Conservation (phyloP, 345 rosid species). For the Hibiscus trionum region DNA sequence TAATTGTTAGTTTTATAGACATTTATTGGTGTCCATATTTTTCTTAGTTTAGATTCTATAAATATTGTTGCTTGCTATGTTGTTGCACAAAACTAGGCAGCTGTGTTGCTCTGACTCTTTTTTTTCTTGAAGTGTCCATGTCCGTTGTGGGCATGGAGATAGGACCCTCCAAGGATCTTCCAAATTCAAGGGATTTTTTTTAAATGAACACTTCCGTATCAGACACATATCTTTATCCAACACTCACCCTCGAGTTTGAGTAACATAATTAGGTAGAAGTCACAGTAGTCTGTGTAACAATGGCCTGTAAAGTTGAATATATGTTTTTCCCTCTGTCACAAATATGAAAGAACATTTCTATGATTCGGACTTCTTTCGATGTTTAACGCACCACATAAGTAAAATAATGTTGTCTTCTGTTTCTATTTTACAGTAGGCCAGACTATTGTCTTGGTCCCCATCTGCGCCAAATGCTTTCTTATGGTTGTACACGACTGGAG, state of each 20-base stretch:
- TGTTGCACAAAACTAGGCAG: neutral
- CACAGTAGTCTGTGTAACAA: neutral
- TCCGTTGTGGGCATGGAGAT: neutral
- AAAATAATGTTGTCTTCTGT: constrained; percentile 11
- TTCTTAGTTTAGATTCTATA: neutral
- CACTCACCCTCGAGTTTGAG: neutral
- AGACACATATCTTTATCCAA: neutral
- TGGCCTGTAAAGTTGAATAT: neutral
- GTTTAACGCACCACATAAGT: neutral
- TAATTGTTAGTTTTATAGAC: neutral
- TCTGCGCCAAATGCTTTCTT: constrained; percentile 88
- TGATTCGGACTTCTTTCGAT: neutral
- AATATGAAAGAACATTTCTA: neutral
- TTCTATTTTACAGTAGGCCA: constrained; percentile 64
- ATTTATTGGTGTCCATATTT: neutral
- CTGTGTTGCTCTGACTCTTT: neutral
- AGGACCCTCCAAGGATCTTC: neutral
- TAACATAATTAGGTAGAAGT: neutral
- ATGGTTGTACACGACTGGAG: constrained; percentile 96
- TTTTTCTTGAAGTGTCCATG: neutral
- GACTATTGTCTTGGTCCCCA: constrained; percentile 64
- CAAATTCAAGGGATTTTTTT: neutral
- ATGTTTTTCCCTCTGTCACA: no score
- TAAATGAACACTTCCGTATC: no score
- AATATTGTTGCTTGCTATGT: neutral